Evolutionary conservation across 2,329 filamentous ascomycete species (phyloP).

Genomic region (Nemania sp.): DNA sequence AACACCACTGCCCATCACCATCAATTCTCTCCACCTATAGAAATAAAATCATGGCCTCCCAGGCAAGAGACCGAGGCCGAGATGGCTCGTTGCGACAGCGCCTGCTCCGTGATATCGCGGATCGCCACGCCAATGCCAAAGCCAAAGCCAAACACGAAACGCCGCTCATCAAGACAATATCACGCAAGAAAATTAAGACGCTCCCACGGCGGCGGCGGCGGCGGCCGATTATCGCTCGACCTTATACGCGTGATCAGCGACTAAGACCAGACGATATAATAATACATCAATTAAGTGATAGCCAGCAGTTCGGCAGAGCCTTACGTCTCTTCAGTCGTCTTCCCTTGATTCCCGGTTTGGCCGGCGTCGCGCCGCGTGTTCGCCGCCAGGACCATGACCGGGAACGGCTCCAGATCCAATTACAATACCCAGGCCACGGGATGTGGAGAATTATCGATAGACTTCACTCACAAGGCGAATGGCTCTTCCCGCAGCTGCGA

Average conservation of each 20-base stretch:
- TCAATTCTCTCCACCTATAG: neutral
- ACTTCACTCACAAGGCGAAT: neutral
- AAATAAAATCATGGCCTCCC: neutral
- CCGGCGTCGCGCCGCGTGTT: neutral
- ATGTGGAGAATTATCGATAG: conserved; percentile 12
- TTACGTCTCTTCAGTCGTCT: conserved; percentile 15
- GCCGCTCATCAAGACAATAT: conserved; percentile 13
- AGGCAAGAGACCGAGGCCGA: neutral
- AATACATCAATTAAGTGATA: neutral
- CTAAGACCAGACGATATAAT: neutral
- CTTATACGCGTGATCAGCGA: neutral
- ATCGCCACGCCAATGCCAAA: neutral
- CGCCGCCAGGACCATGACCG: neutral
- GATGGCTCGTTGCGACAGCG: neutral
- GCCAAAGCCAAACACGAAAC: conserved; percentile 6
- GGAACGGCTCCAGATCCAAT: conserved; percentile 6
- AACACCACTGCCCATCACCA: neutral
- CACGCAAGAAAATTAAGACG: neutral
- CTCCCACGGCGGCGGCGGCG: neutral
- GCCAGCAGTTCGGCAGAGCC: neutral
- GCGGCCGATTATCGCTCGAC: neutral
- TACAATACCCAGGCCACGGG: neutral
- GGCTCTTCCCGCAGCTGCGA: neutral
- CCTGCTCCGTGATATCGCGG: neutral
- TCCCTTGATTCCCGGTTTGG: neutral